phyloP scores from a whole-genome alignment of 2,329 filamentous ascomycete genomes.

The Neofusicoccum ribis region DNA sequence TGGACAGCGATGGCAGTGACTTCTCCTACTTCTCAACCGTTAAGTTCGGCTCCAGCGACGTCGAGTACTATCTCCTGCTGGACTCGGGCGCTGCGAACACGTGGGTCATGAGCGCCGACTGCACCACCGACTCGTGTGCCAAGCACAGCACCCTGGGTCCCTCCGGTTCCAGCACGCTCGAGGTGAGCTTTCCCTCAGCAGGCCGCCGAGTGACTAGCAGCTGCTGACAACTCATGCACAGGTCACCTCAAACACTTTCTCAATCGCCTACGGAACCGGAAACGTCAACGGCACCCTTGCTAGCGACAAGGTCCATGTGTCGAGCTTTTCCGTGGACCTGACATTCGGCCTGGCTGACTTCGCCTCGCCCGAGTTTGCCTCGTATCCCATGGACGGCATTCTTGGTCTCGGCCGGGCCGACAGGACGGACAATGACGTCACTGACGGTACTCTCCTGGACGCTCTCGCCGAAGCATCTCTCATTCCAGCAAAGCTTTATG shows the following conservation, averaged over 20 bases:
- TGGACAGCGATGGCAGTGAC: constrained; percentile 57
- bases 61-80: constrained; percentile 55
- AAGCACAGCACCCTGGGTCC: constrained; percentile 70
- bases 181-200: constrained; percentile 27
- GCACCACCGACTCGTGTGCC: constrained; percentile 65
- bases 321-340: constrained; percentile 63
- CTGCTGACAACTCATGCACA: constrained; percentile 27
- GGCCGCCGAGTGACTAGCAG: not conserved
- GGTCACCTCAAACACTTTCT: constrained; percentile 56
- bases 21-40: constrained; percentile 56
- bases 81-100: constrained; percentile 64
- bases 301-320: constrained; percentile 67
- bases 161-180: constrained; percentile 64
- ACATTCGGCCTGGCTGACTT: constrained; percentile 71
- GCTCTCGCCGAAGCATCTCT: constrained; percentile 57
- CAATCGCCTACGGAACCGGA: constrained; percentile 75
- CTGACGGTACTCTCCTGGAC: constrained; percentile 66
- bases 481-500: constrained; percentile 67
- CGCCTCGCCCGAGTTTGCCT: constrained; percentile 71
- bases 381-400: constrained; percentile 86
- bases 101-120: constrained; percentile 78
- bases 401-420: constrained; percentile 70
- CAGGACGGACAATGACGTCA: constrained; percentile 41
- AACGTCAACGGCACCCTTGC: constrained; percentile 67
- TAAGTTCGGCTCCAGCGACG: constrained; percentile 50